Base-by-base conservation (phyloP, 768 basidiomycete genomes). In the Phanerochaete carnosa region DNA sequence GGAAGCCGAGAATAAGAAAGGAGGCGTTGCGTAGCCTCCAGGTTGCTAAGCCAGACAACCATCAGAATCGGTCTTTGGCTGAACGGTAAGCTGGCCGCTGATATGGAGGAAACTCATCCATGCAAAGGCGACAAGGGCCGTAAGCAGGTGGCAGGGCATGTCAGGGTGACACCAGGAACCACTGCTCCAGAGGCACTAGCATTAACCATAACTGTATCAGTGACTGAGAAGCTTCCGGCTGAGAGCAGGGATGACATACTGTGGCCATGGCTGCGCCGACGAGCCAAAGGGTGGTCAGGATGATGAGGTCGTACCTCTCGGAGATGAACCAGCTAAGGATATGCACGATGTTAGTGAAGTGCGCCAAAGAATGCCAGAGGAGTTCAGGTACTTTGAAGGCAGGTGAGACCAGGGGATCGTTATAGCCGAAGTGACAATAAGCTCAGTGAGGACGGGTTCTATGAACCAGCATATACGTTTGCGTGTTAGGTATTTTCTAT, bases 401-500 rank as follows among this genome's bases (percentile, higher is more conserved):
- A 81, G 88, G 46, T 76, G 71, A 11, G 81, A 79, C 86, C 87
- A 92, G 0, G 83, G 75, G 45, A 91, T 75, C 1, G 86, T 83
- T 30, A 92, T 68, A 33, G 88, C 68, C 2, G 84, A 80, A 4
- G 88, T 82, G 28, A 85, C 74, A 57, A 92, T 72, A 12, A 92
- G 76, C 67, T 92, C 90, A 1, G 80, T 84, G 29, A 90, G 80
- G 54, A 90, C 79, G 8, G 86, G 88, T 65, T 92, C 90, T 89
- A 60, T 26, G n/a, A 13, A 4, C 30, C 12, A 13, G 8, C 8
- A 28, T 8, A 7, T 22, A n/a, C 3, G 3, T 15, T 22, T n/a
- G 46, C 7, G 7, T 35, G 8, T 7, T 7, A 7, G 33, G 33
- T 35, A 35, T 35, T 7, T 15, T 15, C 7, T 35, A 35, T 35